Percentiles rank a stretch among this genome's conserved stretches.
phyloP scores from a whole-genome alignment of 495 filamentous ascomycete genomes.

The Trichocladium antarcticum region DNA sequence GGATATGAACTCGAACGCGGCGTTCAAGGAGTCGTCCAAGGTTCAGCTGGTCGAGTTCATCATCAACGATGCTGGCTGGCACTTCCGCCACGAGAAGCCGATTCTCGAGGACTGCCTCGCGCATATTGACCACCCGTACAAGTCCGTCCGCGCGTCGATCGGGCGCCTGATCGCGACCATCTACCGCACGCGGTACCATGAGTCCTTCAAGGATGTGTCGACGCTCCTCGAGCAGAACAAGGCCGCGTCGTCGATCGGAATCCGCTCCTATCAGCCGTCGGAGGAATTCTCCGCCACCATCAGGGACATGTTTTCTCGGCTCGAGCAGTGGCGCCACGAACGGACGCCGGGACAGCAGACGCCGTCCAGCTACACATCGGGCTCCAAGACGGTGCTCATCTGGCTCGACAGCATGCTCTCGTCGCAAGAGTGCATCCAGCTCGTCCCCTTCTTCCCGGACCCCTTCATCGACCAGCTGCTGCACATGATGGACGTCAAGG shows the following conservation, averaged over 20 bases:
- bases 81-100: slow-evolving; percentile 83
- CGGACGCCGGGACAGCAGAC: slow-evolving; percentile 83
- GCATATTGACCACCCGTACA: slow-evolving; percentile 96
- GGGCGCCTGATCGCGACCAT: slow-evolving; percentile 78
- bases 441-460: slow-evolving; percentile 82
- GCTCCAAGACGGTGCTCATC: slow-evolving; percentile 86
- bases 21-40: slow-evolving; percentile 98
- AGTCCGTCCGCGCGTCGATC: slow-evolving; percentile 90
- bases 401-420: slow-evolving; percentile 91
- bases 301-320: slow-evolving; percentile 60
- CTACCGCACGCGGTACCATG: slow-evolving; percentile 81
- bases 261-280: slow-evolving; percentile 67
- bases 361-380: slow-evolving; percentile 87
- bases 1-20: slow-evolving; percentile 90
- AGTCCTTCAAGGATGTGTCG: slow-evolving; percentile 72
- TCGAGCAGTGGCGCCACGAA: slow-evolving; percentile 80
- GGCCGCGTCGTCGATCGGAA: slow-evolving; percentile 67
- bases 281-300: slow-evolving; percentile 64
- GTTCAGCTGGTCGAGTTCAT: slow-evolving; percentile 83
- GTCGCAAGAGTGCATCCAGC: slow-evolving; percentile 83
- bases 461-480: slow-evolving; percentile 82
- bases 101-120: slow-evolving; percentile 79
- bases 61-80: slow-evolving; percentile 85
- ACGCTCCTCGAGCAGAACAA: slow-evolving; percentile 68
- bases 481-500: slow-evolving; percentile 99